Base-by-base conservation (phyloP, 2,329 filamentous ascomycete species). In the Fusarium verticillioides region DNA sequence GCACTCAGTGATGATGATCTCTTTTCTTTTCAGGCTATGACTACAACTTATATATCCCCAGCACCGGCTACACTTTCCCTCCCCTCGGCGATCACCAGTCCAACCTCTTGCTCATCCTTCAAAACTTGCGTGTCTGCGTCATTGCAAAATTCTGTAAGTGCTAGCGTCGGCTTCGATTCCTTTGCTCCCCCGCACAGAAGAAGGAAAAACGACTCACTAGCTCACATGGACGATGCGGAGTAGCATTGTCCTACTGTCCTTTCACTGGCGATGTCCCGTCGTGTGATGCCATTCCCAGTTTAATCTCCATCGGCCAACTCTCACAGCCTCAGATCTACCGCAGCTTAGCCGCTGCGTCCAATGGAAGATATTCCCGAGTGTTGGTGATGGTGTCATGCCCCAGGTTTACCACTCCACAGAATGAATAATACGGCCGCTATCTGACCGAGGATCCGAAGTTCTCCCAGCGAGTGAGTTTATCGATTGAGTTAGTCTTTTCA, bases 371-470 rank as follows among this genome's bases (percentile, higher is more conserved):
- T 34, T 9, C 19, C 37, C 36, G 52, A 37, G 21, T 37, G 40
- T 13, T 26, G 43, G 30, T 42, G 58, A 70, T 66, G 68, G 59
- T 53, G 67, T 67, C 60, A 61, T 60, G 53, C 36, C 56, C 42
- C 56, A 64, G 66, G 50, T 57, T 43, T 56, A 36, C 66, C 66
- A 66, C 37, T n/a, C 65, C 63, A 66, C 60, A 44, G 64, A 11
- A 49, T 63, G 46, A 49, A 57, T 63, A 77, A 70, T 77, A 77
- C 64, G 71, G 60, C 75, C 75, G 75, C 21, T 50, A 63, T 76
- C 66, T 60, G 63, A 70, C 75, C 75, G 75, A 76, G 56, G 9
- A 42, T 9, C 75, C 69, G 73, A 63, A 36, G 50, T 72, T 77
- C 63, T 75, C 18, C 66, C 74, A 53, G 23, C 11, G 23, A 26